phyloP scores from a whole-genome alignment of 2,329 filamentous ascomycete species.

The Trichoderma koningiopsis region DNA sequence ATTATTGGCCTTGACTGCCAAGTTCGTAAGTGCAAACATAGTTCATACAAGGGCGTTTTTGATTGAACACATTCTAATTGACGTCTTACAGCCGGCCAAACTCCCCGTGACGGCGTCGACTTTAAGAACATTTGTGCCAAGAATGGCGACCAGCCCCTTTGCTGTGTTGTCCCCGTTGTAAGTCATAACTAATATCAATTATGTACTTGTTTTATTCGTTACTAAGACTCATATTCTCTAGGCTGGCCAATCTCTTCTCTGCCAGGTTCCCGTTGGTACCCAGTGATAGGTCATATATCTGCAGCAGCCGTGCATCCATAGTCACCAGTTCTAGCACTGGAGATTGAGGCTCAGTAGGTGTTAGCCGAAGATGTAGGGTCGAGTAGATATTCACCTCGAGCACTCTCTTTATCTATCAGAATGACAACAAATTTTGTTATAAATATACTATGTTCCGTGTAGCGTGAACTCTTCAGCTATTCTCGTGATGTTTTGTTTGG shows the following conservation, averaged over 20 bases:
- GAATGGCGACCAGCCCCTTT: not conserved
- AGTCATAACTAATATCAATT: not conserved
- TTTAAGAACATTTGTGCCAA: slow-evolving; percentile 24
- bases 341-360: not conserved
- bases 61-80: not conserved
- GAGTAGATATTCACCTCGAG: not conserved
- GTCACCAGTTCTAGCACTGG: no score
- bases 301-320: not conserved
- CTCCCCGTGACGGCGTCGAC: not conserved
- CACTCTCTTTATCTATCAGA: not conserved
- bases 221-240: not conserved
- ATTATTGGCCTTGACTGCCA: slow-evolving; percentile 23
- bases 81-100: not conserved
- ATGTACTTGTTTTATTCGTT: not conserved
- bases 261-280: not conserved
- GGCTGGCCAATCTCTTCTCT: slow-evolving; percentile 19
- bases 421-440: not conserved
- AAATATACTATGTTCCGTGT: not conserved
- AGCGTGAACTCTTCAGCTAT: no score
- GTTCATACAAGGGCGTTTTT: not conserved
- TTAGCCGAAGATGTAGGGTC: not conserved
- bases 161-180: slow-evolving; percentile 28
- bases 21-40: slow-evolving; percentile 21
- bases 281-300: not conserved
- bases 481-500: not conserved